These are phyloP conservation scores for Collybia nuda DNA, from an alignment of 768 basidiomycete species.

Conservation along the genomic window DNA sequence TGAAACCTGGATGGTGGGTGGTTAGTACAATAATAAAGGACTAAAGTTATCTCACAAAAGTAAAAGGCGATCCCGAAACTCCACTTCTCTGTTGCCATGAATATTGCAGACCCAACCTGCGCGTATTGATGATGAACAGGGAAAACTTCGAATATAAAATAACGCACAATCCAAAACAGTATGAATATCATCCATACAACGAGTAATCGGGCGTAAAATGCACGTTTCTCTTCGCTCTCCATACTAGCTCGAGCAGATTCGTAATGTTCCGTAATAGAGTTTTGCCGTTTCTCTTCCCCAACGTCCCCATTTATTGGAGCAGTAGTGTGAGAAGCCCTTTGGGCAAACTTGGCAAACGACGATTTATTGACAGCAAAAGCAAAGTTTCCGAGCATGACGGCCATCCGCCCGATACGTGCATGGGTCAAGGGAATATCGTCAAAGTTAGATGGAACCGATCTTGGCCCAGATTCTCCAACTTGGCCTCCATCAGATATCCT, in stretches of 20 bases:
- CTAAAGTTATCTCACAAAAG: slow-evolving; percentile 53
- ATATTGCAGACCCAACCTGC: slow-evolving; percentile 69
- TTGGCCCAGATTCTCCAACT: background rate
- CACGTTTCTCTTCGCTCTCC: slow-evolving; percentile 48
- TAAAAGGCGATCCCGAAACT: slow-evolving; percentile 61
- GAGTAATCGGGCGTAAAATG: slow-evolving; percentile 54
- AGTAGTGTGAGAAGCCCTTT: slow-evolving; percentile 4
- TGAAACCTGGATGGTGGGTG: slow-evolving; percentile 47
- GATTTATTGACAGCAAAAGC: slow-evolving; percentile 36
- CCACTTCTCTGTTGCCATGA: slow-evolving; percentile 71
- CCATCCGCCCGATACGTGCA: slow-evolving; percentile 58
- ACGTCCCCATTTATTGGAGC: background rate
- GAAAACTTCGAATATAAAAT: background rate
- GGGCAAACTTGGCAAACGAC: slow-evolving; percentile 10
- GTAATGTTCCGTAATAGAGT: slow-evolving; percentile 25
- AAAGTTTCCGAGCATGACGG: slow-evolving; percentile 51
- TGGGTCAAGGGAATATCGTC: slow-evolving; percentile 43
- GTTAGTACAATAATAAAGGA: background rate
- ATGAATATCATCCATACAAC: slow-evolving; percentile 64
- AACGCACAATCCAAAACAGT: slow-evolving; percentile 73
- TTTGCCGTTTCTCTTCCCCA: background rate
- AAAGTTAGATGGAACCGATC: slow-evolving; percentile 5
- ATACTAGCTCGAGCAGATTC: slow-evolving; percentile 27
- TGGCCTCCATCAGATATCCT: background rate
- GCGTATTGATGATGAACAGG: background rate